Percentiles rank a stretch among this genome's conserved stretches.
Evolutionary conservation across 2,329 filamentous ascomycete species (phyloP).

Genomic region (Botrytis cinerea): DNA sequence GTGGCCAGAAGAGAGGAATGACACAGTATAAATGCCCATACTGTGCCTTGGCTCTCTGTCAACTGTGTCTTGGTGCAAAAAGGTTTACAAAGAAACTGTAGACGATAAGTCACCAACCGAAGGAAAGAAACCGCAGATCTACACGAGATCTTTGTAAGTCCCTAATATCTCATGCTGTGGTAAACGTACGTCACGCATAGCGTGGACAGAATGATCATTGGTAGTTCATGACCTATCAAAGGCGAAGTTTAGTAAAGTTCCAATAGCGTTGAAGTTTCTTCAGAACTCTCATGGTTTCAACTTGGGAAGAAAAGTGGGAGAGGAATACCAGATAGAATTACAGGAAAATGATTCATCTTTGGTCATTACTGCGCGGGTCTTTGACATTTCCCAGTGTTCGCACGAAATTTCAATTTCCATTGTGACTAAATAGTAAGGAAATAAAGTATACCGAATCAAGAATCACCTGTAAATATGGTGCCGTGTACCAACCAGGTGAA

Average conservation of each 20-base stretch:
- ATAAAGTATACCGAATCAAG: background rate
- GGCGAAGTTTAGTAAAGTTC: too few species aligned
- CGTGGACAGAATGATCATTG: background rate
- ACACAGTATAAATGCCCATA: slow-evolving; percentile 29
- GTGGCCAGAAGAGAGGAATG: slow-evolving; percentile 30
- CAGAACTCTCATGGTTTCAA: too few species aligned
- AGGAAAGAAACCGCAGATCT: background rate
- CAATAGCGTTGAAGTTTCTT: background rate
- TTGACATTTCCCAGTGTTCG: background rate
- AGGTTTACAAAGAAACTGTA: background rate
- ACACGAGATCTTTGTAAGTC: background rate
- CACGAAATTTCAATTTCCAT: background rate
- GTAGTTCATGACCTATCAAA: background rate
- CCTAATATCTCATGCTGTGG: background rate
- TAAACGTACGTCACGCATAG: background rate
- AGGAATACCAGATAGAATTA: background rate
- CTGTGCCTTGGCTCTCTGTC: slow-evolving; percentile 28
- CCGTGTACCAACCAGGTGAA: too few species aligned
- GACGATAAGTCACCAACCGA: background rate
- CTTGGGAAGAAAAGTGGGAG: background rate
- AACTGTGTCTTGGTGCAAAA: slow-evolving; percentile 23
- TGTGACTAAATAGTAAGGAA: background rate
- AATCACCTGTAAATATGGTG: background rate
- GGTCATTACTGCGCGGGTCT: background rate
- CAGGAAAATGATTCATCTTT: background rate